Base-by-base conservation (phyloP, 345 rosid species). In the Salix koriyanagi region DNA sequence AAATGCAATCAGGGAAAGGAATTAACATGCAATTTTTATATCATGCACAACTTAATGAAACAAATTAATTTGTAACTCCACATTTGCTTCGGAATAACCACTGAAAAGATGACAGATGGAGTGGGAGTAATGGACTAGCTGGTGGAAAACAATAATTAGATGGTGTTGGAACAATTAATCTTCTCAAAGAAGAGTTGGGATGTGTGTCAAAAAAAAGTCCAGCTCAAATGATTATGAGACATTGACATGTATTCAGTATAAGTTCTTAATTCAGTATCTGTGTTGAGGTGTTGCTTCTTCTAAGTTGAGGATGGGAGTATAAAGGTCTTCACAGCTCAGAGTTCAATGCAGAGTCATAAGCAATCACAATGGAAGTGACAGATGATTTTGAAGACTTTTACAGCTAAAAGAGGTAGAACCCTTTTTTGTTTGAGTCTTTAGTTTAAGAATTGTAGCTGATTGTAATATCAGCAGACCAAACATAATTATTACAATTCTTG, bases 1-100 rank as follows among this genome's bases (percentile, higher is more conserved):
- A 79, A 56, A 80, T 39, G 52, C 36, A 19, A n/a, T 73, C 68
- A 76, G 73, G 36, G 68, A 21, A 70, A 67, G 70, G 69, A 73
- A 65, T 26, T 7, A 32, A 65, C 68, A 74, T 21, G 67, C 16
- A 48, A 73, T 6, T 11, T 11, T 71, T 6, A 44, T 19, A 64
- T 54, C 28, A 67, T 23, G 25, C 3, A 75, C 37, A 16, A 28
- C 54, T 18, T 37, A 18, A 16, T 41, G 54, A 44, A 42, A 48
- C 15, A 48, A 21, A 19, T 23, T 48, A 14, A 14, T 32, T 16
- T 19, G 25, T 42, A 64, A 30, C 52, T 74, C 48, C 54, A 10
- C 39, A 66, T 65, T 65, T 13, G 26, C 23, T 19, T 65, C 30
- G 0, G 19, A 65, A 65, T 13, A 48, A 48, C n/a, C 15, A 65